These are phyloP conservation scores for Phlegmacium glaucopus DNA, from an alignment of 768 basidiomycete species.

Conservation along the genomic window DNA sequence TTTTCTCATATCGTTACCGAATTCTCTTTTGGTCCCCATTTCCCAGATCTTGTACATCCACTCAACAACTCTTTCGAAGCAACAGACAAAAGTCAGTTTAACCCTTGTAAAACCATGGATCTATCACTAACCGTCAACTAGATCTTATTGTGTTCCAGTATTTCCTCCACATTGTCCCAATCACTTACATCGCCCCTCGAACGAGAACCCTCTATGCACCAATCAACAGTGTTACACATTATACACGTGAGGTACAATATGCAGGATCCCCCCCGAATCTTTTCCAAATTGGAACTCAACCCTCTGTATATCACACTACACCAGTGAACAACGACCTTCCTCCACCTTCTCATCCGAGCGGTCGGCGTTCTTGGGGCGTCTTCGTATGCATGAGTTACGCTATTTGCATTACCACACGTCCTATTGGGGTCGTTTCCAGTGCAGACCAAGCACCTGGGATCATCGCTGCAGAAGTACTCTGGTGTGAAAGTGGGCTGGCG, in stretches of 20 bases:
- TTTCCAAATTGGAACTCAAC: conserved; percentile 98
- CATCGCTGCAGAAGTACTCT: conserved; percentile 62
- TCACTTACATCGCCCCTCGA: conserved; percentile 82
- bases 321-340: conserved; percentile 83
- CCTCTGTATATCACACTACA: conserved; percentile 82
- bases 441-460: conserved; percentile 44
- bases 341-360: conserved; percentile 79
- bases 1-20: too few species aligned
- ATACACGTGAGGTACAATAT: conserved; percentile 71
- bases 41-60: too few species aligned
- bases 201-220: conserved; percentile 59
- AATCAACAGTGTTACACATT: conserved; percentile 95
- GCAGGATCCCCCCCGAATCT: conserved; percentile 87
- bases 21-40: too few species aligned
- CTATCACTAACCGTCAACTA: too few species aligned
- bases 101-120: too few species aligned
- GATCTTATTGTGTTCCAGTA: too few species aligned
- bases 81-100: too few species aligned
- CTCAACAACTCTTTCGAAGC: too few species aligned
- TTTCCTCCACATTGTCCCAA: too few species aligned
- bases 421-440: conserved; percentile 64
- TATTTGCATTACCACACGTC: conserved; percentile 59
- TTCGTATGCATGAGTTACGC: conserved; percentile 85
- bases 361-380: conserved; percentile 94
- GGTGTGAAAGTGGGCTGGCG: conserved; percentile 47